Conservation (phyloP, 2,329 filamentous ascomycete species). For the Colletotrichum limetticola region DNA sequence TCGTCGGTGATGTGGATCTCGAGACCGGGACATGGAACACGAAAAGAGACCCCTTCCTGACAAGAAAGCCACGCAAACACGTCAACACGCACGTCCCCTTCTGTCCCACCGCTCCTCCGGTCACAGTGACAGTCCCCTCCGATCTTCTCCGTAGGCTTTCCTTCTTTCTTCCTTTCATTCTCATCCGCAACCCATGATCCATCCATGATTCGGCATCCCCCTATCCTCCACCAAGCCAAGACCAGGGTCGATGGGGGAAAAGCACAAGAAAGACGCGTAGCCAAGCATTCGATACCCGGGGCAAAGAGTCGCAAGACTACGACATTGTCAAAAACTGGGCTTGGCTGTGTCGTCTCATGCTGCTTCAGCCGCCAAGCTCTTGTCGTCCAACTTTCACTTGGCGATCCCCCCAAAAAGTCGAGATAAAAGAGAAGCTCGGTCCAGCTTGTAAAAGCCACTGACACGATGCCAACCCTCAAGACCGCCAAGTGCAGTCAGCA, state of each 20-base stretch:
- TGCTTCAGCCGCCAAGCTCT: constrained; percentile 10
- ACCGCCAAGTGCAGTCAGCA: background rate
- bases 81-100: background rate
- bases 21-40: too few species aligned
- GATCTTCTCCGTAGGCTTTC: background rate
- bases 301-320: background rate
- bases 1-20: too few species aligned
- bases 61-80: background rate
- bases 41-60: too few species aligned
- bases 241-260: background rate
- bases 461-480: background rate
- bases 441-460: background rate
- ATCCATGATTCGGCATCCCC: background rate
- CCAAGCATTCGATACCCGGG: background rate
- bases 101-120: background rate
- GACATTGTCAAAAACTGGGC: constrained; percentile 4
- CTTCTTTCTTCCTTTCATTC: background rate
- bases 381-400: constrained; percentile 8
- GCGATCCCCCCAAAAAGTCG: background rate
- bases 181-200: background rate
- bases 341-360: constrained; percentile 23
- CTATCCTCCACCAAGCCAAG: constrained; percentile 14
- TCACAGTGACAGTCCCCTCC: background rate
- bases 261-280: background rate
- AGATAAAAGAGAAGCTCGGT: background rate